These are phyloP conservation scores for Backusella mclennaniae DNA, from an alignment of 192 early-diverging fungal genomes.

Conservation along the genomic window DNA sequence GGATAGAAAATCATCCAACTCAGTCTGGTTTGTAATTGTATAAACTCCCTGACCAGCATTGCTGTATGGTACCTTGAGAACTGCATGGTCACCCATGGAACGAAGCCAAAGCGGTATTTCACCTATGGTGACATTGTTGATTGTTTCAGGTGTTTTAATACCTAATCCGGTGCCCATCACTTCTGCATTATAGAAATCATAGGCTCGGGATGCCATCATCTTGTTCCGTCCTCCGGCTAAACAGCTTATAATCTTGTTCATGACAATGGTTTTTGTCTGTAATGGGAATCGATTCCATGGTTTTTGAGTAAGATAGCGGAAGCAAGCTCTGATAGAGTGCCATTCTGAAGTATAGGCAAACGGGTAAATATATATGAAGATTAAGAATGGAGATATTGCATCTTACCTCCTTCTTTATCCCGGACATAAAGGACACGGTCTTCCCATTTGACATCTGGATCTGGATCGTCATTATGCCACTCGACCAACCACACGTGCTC, in stretches of 20 bases:
- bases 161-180: conserved; percentile 64
- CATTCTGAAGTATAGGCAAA: conserved; percentile 47
- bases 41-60: conserved; percentile 90
- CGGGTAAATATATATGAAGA: not conserved
- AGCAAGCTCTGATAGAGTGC: conserved; percentile 86
- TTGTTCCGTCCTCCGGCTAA: conserved; percentile 88
- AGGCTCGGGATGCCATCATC: conserved; percentile 86
- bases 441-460: conserved; percentile 74
- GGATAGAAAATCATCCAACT: conserved; percentile 73
- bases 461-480: conserved; percentile 68
- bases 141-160: conserved; percentile 80
- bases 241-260: conserved; percentile 83
- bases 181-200: conserved; percentile 84
- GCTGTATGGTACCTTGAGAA: conserved; percentile 83
- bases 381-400: not conserved
- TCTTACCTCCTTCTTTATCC: conserved; percentile 53
- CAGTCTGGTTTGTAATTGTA: conserved; percentile 78
- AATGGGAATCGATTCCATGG: conserved; percentile 87
- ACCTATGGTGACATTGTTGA: conserved; percentile 77
- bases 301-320: conserved; percentile 86
- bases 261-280: conserved; percentile 69
- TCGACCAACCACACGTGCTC: conserved; percentile 81
- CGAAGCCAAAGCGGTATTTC: conserved; percentile 83
- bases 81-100: conserved; percentile 85
- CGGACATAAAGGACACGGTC: conserved; percentile 74